These are phyloP conservation scores for Peronospora farinosa DNA, from an alignment of 352 stramenopile genomes.

Conservation along the genomic window DNA sequence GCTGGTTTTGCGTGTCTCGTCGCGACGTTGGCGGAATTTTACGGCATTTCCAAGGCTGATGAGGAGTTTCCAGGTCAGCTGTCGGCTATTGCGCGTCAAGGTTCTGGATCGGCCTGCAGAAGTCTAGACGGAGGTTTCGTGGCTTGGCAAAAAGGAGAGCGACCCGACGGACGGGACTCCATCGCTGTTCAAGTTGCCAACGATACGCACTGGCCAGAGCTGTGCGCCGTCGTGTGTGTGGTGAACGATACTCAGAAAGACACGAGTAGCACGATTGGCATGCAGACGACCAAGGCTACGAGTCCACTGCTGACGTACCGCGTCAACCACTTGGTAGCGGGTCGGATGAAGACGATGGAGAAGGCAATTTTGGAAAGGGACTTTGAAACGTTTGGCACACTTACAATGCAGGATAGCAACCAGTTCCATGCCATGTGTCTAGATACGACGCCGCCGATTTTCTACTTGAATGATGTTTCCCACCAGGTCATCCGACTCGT, in stretches of 20 bases:
- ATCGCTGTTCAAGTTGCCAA: constrained; percentile 67
- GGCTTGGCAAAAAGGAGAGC: constrained; percentile 89
- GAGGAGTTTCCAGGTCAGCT: constrained; percentile 89
- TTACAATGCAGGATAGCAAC: constrained; percentile 98
- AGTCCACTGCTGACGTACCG: constrained; percentile 88
- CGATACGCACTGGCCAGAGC: constrained; percentile 90
- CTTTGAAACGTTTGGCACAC: constrained; percentile 91
- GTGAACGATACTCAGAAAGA: constrained; percentile 95
- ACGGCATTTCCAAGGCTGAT: constrained; percentile 75
- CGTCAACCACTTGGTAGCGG: constrained; percentile 73
- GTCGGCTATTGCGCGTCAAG: constrained; percentile 90
- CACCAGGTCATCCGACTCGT: constrained; percentile 80
- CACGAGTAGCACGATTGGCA: constrained; percentile 93
- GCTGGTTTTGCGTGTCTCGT: constrained; percentile 95
- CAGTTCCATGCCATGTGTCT: constrained; percentile 98
- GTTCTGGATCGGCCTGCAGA: constrained; percentile 92
- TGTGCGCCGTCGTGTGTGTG: constrained; percentile 94
- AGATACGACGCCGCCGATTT: constrained; percentile 97
- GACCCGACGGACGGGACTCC: constrained; percentile 62
- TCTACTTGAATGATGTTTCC: constrained; percentile 97
- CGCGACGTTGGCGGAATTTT: constrained; percentile 85
- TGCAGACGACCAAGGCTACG: constrained; percentile 92
- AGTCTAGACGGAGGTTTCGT: constrained; percentile 97
- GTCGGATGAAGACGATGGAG: constrained; percentile 87
- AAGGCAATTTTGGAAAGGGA: constrained; percentile 85